A percentile compares a stretch with the other conserved stretches of the same genome.
phyloP scores from a whole-genome alignment of 108 stramenopile genomes.

The Cyclotella choctawhatcheeana region DNA sequence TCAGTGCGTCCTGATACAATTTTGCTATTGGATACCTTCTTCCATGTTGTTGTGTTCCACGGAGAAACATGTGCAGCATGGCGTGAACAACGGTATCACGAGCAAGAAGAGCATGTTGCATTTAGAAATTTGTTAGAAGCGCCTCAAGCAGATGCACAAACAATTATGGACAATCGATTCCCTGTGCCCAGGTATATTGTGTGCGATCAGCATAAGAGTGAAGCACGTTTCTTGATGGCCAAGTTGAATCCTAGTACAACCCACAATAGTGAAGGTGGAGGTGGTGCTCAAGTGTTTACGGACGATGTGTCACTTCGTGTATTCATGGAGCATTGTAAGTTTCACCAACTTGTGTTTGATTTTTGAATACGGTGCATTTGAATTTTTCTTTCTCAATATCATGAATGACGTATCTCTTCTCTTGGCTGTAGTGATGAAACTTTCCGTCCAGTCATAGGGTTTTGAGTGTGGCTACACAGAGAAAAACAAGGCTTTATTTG shows the following conservation, averaged over 20 bases:
- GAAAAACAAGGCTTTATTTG: background rate
- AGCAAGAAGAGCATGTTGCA: slow-evolving; percentile 96
- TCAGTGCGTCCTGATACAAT: slow-evolving; percentile 97
- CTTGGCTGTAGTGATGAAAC: slow-evolving; percentile 85
- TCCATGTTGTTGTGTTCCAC: slow-evolving; percentile 99
- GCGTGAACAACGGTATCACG: slow-evolving; percentile 97
- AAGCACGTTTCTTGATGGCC: slow-evolving; percentile 98
- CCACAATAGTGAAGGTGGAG: slow-evolving; percentile 88
- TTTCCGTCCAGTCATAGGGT: slow-evolving; percentile 55
- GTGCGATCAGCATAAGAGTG: slow-evolving; percentile 98
- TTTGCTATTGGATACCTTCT: slow-evolving; percentile 98
- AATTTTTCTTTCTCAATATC: too few relatives aligned
- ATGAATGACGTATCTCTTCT: too few relatives aligned
- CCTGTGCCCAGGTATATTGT: slow-evolving; percentile 98
- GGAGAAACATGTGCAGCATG: slow-evolving; percentile 99
- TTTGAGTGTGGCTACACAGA: background rate
- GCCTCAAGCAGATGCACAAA: slow-evolving; percentile 96
- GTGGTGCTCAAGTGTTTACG: slow-evolving; percentile 94
- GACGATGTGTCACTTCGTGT: slow-evolving; percentile 98
- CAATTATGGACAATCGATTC: slow-evolving; percentile 98
- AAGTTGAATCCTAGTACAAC: slow-evolving; percentile 97
- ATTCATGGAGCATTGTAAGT: slow-evolving; percentile 97
- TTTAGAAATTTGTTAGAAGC: slow-evolving; percentile 90
- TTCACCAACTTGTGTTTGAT: background rate
- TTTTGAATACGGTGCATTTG: too few relatives aligned